Evolutionary conservation across 352 stramenopile genomes (phyloP).

Genomic region (Thalassiosira ordinaria): DNA sequence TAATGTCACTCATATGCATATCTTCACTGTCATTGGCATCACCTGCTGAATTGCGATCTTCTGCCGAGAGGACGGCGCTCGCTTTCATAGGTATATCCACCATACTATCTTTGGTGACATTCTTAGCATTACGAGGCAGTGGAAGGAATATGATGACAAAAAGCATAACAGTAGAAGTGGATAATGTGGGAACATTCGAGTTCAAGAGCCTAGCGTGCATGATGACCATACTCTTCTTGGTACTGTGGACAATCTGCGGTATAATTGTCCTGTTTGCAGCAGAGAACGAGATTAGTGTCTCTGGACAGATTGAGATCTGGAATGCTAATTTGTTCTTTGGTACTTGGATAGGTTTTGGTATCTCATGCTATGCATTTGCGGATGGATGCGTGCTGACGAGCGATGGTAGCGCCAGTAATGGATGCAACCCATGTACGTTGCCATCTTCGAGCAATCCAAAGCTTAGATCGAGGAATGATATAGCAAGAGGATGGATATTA

Average conservation of each 20-base stretch:
- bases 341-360: slow-evolving; percentile 8
- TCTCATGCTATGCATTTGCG: neutral
- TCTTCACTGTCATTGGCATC: neutral
- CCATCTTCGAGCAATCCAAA: slow-evolving; percentile 14
- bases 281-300: neutral
- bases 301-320: slow-evolving; percentile 23
- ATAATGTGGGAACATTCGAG: slow-evolving; percentile 9
- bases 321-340: slow-evolving; percentile 38
- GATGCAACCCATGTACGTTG: neutral
- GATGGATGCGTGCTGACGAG: slow-evolving; percentile 1
- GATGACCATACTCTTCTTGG: neutral
- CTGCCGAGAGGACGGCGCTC: neutral
- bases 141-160: neutral
- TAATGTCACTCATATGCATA: slow-evolving; percentile 8
- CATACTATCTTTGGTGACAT: slow-evolving; percentile 1
- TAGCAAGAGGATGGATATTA: slow-evolving; percentile 19
- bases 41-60: neutral
- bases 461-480: neutral
- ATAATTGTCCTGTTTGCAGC: slow-evolving; percentile 11
- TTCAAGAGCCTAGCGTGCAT: slow-evolving; percentile 14
- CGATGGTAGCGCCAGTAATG: neutral
- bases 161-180: neutral
- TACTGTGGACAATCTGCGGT: slow-evolving; percentile 12
- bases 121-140: neutral
- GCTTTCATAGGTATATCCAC: slow-evolving; percentile 5